These are phyloP conservation scores for Colletotrichum higginsianum DNA, from an alignment of 2,329 filamentous ascomycete species.

Conservation along the genomic window DNA sequence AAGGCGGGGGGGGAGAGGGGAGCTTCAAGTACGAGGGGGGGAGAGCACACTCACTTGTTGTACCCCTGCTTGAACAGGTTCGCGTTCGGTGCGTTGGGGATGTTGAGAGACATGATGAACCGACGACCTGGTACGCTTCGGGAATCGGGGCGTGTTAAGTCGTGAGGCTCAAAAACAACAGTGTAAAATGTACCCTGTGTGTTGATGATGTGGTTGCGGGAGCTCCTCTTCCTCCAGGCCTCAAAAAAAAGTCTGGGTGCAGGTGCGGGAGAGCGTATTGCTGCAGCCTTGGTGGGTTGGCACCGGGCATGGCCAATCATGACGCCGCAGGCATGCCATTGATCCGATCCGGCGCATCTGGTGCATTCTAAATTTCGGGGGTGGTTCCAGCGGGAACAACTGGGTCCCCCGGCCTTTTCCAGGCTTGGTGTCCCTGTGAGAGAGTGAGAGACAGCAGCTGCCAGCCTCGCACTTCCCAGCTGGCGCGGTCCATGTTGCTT, in stretches of 20 bases:
- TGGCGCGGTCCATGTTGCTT: conserved; percentile 29
- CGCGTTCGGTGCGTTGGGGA: conserved; percentile 93
- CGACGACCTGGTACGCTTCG: conserved; percentile 32
- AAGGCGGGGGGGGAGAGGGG: conserved; percentile 34
- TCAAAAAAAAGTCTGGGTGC: conserved; percentile 44
- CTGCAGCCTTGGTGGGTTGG: conserved; percentile 42
- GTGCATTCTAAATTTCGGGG: conserved; percentile 42
- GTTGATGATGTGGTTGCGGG: conserved; percentile 38
- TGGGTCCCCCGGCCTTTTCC: conserved; percentile 24
- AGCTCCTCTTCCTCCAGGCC: conserved; percentile 39
- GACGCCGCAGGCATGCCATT: conserved; percentile 33
- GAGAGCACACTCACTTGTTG: conserved; percentile 79
- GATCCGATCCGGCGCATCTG: conserved; percentile 43
- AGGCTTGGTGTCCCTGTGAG: neutral
- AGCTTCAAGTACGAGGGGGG: conserved; percentile 42
- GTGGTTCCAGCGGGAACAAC: conserved; percentile 24
- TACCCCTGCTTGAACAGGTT: conserved; percentile 97
- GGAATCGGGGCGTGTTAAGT: conserved; percentile 22
- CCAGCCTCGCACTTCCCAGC: conserved; percentile 34
- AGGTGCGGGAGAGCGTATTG: conserved; percentile 33
- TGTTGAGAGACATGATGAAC: conserved; percentile 88
- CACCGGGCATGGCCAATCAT: conserved; percentile 41
- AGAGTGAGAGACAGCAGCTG: conserved; percentile 33
- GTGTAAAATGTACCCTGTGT: conserved; percentile 32
- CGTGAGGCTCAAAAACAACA: conserved; percentile 32